Base-by-base conservation (phyloP, 2,329 filamentous ascomycete species). In the Chaetomiaceae sp. region DNA sequence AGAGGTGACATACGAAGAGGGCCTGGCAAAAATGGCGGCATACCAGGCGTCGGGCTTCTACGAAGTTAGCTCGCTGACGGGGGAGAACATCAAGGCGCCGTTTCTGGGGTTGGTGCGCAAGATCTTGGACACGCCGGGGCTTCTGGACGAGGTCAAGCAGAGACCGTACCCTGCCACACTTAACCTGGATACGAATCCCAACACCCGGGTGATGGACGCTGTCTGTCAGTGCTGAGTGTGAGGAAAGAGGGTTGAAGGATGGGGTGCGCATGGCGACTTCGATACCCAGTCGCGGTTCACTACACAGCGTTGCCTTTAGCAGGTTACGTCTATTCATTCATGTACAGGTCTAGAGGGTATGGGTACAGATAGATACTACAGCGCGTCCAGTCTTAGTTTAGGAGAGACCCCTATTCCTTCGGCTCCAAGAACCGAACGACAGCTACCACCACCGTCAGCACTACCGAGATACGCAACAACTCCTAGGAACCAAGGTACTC, bases 11-110 rank as follows among this genome's bases (percentile, higher is more conserved):
- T 55, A 61, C 17, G 76, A 76, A 36, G 77, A 81, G 59, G 79
- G 76, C 25, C 66, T 66, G 47, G 69, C 69, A 14, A 69, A 80
- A 43, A 78, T 78, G 2, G 67, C 70, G 44, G 68, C 70, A 12
- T 72, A 76, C 51, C 72, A 71, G 12, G 72, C 71, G 3, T 66
- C 36, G 6, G 36, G 68, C 6, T 81, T 80, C 65, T 79, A 76
- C 59, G 79, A 82, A 66, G 75, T 75, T 39, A 81, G 78, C 63
- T 71, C 75, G 40, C 78, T 78, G 68, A 79, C 77, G 22, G 69
- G 75, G 45, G 75, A 79, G 62, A 76, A 79, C 61, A 72, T 80
- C 20, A 68, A 72, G 55, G 69, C 67, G 62, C 74, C 77, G 17
- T 82, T 82, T 63, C 66, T 78, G 43, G 77, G 79, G 47, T 69